These are phyloP conservation scores for Aureobasidium sp. DNA, from an alignment of 2,329 filamentous ascomycete genomes.

Conservation along the genomic window DNA sequence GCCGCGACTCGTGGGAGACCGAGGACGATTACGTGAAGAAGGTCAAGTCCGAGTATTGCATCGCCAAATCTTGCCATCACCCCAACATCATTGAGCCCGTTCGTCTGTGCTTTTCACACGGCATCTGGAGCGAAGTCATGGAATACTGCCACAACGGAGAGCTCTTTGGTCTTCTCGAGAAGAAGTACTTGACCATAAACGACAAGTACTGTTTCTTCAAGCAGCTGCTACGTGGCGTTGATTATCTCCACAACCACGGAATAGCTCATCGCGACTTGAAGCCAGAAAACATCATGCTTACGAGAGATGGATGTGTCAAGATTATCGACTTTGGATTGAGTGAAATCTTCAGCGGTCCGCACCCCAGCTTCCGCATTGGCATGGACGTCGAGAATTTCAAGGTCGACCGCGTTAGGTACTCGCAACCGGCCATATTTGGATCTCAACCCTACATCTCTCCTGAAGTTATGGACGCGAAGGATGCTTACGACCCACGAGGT, in stretches of 20 bases:
- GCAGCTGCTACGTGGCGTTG: constrained; percentile 74
- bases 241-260: constrained; percentile 74
- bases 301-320: constrained; percentile 73
- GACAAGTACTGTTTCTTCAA: constrained; percentile 75
- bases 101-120: constrained; percentile 64
- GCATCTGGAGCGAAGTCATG: constrained; percentile 87
- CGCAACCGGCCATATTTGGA: constrained; percentile 73
- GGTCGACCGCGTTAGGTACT: constrained; percentile 61
- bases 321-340: constrained; percentile 90
- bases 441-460: constrained; percentile 83
- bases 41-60: constrained; percentile 85
- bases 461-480: constrained; percentile 66
- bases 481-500: constrained; percentile 64
- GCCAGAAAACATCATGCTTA: constrained; percentile 76
- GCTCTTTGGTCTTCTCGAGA: constrained; percentile 64
- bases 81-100: constrained; percentile 81
- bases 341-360: constrained; percentile 74
- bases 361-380: constrained; percentile 67
- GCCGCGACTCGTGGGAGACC: constrained; percentile 62
- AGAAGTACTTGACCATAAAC: constrained; percentile 63
- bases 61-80: constrained; percentile 77
- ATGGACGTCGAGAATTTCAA: constrained; percentile 56
- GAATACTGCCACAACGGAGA: constrained; percentile 82
- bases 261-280: constrained; percentile 91
- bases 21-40: constrained; percentile 72